phyloP scores from a whole-genome alignment of 306 rosid species.

The Prosopis cineraria region DNA sequence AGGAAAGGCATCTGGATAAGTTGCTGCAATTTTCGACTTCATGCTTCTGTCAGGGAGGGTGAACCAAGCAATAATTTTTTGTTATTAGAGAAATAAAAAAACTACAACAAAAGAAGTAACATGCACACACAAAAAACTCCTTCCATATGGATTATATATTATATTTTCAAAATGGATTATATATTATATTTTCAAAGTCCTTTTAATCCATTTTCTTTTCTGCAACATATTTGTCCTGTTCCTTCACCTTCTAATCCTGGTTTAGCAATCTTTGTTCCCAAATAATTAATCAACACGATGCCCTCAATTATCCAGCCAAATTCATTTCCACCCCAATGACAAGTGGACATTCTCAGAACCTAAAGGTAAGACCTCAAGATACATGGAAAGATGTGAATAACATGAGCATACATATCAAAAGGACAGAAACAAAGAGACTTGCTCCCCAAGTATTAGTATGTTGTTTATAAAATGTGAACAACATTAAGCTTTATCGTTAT shows the following conservation, averaged over 20 bases:
- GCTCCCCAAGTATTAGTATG: too few species aligned
- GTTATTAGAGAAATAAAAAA: background rate
- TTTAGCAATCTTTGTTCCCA: background rate
- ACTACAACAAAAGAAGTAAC: background rate
- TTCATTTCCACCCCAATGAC: background rate
- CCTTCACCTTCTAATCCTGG: background rate
- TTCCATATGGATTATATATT: background rate
- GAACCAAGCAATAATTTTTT: slow-evolving; percentile 7
- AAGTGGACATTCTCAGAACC: background rate
- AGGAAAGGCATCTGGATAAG: slow-evolving; percentile 87
- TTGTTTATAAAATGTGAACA: background rate
- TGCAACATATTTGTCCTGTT: background rate
- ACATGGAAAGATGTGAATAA: background rate
- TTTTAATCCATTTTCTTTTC: slow-evolving; percentile 9
- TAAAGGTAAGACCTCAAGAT: background rate
- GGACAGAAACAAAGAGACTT: slow-evolving; percentile 2
- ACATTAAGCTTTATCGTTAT: background rate
- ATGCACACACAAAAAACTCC: background rate
- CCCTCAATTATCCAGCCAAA: background rate
- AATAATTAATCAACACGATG: background rate
- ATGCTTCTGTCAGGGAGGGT: slow-evolving; percentile 58
- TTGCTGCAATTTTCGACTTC: slow-evolving; percentile 72
- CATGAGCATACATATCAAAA: background rate
- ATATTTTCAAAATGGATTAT: too few species aligned
- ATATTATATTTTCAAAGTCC: background rate